Evolutionary conservation across 2,329 filamentous ascomycete species (phyloP).

Genomic region (Aureobasidium vineae): DNA sequence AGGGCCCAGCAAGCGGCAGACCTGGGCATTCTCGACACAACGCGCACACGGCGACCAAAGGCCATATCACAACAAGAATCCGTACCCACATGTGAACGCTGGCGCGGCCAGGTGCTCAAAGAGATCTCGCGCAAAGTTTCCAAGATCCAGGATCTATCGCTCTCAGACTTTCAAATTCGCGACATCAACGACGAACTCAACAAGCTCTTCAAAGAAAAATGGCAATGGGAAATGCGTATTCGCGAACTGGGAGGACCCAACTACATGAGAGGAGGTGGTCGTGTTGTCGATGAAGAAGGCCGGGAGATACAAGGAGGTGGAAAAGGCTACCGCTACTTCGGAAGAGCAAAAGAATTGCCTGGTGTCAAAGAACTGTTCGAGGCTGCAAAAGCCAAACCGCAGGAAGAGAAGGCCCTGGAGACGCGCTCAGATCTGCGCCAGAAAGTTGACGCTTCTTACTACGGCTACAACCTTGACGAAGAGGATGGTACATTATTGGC

Average conservation of each 20-base stretch:
- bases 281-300: conserved; percentile 56
- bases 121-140: conserved; percentile 97
- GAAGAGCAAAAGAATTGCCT: conserved; percentile 81
- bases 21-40: conserved; percentile 91
- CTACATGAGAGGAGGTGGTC: conserved; percentile 72
- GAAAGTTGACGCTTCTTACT: conserved; percentile 90
- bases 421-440: conserved; percentile 67
- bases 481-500: conserved; percentile 77
- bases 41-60: conserved; percentile 84
- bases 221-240: conserved; percentile 98
- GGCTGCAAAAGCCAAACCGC: conserved; percentile 60
- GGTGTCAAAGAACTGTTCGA: conserved; percentile 97
- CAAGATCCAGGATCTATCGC: conserved; percentile 83
- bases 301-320: conserved; percentile 63
- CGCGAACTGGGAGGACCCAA: conserved; percentile 94
- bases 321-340: conserved; percentile 94
- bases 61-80: conserved; percentile 81
- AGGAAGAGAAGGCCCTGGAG: conserved; percentile 59
- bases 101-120: conserved; percentile 95
- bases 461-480: conserved; percentile 90
- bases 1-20: conserved; percentile 95
- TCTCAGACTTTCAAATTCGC: conserved; percentile 96
- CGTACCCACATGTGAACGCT: conserved; percentile 90
- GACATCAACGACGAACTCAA: conserved; percentile 99
- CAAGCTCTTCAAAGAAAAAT: conserved; percentile 97